Conservation (phyloP, 2,329 filamentous ascomycete species). For the Boeremia exigua region DNA sequence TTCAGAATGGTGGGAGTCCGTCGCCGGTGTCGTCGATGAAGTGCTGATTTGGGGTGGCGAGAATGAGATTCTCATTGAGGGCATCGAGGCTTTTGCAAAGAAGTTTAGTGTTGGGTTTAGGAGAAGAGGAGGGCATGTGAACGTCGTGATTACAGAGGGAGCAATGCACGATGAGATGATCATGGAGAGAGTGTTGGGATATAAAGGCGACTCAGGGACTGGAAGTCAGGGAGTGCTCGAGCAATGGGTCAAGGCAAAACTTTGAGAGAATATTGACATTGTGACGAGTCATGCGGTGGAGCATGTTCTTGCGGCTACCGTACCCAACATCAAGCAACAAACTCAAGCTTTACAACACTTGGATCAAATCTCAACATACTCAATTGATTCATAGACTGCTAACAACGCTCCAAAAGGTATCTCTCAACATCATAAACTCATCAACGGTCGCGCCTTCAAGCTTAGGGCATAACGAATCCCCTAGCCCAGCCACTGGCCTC, state of each 20-base stretch:
- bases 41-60: conserved; percentile 62
- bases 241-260: conserved; percentile 47
- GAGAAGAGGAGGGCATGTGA: conserved; percentile 36
- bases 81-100: conserved; percentile 58
- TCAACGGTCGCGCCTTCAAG: not conserved
- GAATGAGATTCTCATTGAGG: conserved; percentile 63
- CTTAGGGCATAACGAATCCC: not conserved
- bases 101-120: conserved; percentile 54
- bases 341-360: not conserved
- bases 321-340: too few relatives aligned
- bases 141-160: conserved; percentile 45
- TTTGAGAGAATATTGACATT: conserved; percentile 10
- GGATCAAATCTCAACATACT: not conserved
- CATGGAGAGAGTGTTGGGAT: conserved; percentile 49
- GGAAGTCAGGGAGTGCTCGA: conserved; percentile 46
- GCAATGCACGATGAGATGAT: conserved; percentile 53
- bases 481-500: not conserved
- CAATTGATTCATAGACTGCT: not conserved
- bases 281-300: not conserved
- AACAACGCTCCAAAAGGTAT: conserved; percentile 8
- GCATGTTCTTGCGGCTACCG: too few relatives aligned
- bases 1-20: conserved; percentile 60
- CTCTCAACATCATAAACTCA: not conserved
- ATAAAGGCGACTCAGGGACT: conserved; percentile 45
- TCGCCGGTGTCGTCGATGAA: conserved; percentile 53